Evolutionary conservation across 148 eudicot genomes (phyloP).

Genomic region (Vaccinium macrocarpon): DNA sequence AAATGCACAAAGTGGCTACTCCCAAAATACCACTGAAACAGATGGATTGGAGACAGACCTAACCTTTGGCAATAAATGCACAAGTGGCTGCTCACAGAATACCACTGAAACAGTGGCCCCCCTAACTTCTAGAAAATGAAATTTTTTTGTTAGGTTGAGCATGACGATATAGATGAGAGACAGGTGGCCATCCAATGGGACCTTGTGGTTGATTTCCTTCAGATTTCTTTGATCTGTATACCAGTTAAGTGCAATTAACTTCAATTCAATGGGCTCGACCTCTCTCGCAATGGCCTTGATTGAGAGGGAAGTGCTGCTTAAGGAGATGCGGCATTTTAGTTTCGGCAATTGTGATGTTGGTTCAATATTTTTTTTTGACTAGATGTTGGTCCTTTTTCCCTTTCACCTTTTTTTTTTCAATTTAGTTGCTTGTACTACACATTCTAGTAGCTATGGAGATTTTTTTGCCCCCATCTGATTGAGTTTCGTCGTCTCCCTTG

Average conservation of each 20-base stretch:
- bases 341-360: background rate
- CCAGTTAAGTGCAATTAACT: background rate
- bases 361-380: background rate
- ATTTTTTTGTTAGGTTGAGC: conserved; percentile 44
- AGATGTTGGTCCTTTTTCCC: background rate
- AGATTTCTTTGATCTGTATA: background rate
- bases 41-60: no score
- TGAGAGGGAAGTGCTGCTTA: background rate
- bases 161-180: conserved; percentile 39
- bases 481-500: background rate
- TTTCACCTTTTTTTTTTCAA: background rate
- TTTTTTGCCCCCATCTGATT: background rate
- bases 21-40: no score
- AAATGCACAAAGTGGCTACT: no score
- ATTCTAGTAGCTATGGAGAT: background rate
- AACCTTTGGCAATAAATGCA: no score
- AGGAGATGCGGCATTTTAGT: background rate
- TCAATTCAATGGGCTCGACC: background rate
- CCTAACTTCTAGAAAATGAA: no score
- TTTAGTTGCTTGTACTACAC: background rate
- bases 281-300: background rate
- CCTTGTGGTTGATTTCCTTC: background rate
- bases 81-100: no score
- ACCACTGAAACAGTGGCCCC: no score
- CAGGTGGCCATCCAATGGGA: conserved; percentile 28